Evolutionary conservation across 2,329 filamentous ascomycete species (phyloP), one percentile per base, ranked within the genome.

Genomic region (Hymenoscyphus fraxineus): DNA sequence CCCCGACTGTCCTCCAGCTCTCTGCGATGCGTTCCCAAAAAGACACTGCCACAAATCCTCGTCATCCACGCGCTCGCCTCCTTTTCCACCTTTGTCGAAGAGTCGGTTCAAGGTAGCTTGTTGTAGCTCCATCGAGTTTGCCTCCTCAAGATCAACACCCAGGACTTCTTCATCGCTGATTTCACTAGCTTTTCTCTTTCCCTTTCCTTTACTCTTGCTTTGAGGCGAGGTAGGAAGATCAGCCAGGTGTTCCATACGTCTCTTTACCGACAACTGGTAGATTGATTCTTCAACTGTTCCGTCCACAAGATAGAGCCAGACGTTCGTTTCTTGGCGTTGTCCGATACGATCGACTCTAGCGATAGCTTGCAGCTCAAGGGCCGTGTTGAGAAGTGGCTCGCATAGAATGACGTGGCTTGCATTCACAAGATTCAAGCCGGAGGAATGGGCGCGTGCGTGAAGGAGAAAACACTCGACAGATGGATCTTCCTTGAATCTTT

Each of bases 331-430:
- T 60, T 91, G 87, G 68, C 88, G 83, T 77, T 98, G 95, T 0
- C 95, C 95, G 68, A 99, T 99, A 41, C 95, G 87, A 75, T 99
- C 93, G 1, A 99, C 93, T 63, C 95, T 89, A 0, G 94, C 93
- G 73, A 98, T 96, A 15, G 93, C 94, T 76, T 99, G 95, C 10
- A 98, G 82, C 77, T 98, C 95, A 16, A 99, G 86, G 0, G 93
- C 93, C 0, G 94, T 94, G 74, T 98, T 97, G 70, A 98, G 87
- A 3, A 98, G 81, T 2, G 95, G 95, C 74, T 99, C 95, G 75
- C 93, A 97, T 4, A 99, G 83, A 73, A 98, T 96, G 1, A 98
- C 93, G 74, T 98, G 93, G 58, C 88, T 97, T 4, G 94, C 95
- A 72, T 96, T 94, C 69, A 97, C 90, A 0, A 99, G 84, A 67